phyloP scores from a whole-genome alignment of 306 rosid species.

The Cucumis cinereus region DNA sequence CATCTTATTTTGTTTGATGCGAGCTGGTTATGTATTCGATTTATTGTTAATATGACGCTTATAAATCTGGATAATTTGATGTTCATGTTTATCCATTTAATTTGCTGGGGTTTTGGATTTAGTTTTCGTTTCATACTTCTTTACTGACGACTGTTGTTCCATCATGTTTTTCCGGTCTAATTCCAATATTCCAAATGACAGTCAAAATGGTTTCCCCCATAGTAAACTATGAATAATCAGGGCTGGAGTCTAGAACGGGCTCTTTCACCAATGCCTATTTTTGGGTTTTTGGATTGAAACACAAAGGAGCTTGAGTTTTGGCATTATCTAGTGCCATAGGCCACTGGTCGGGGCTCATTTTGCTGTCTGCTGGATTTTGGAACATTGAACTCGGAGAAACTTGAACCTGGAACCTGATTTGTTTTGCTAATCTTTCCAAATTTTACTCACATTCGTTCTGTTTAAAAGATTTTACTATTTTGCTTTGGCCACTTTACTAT shows the following conservation, averaged over 20 bases:
- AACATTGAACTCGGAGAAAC: neutral
- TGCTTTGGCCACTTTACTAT: neutral
- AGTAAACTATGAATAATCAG: constrained; percentile 30
- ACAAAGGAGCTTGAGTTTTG: constrained; percentile 83
- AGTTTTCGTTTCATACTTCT: too few species aligned
- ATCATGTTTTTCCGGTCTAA: neutral
- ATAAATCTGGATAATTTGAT: neutral
- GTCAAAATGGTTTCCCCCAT: constrained; percentile 21
- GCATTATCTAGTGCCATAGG: constrained; percentile 64
- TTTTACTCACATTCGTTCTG: neutral
- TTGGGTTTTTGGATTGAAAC: constrained; percentile 41
- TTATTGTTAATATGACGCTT: neutral
- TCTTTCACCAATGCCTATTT: constrained; percentile 24
- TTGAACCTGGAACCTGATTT: neutral
- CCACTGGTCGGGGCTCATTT: constrained; percentile 71
- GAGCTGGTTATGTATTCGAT: neutral
- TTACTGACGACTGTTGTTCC: neutral
- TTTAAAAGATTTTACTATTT: neutral
- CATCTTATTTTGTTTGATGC: neutral
- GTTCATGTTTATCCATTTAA: neutral
- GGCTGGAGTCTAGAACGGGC: constrained; percentile 81
- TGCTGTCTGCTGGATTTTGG: constrained; percentile 13
- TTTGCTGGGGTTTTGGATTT: neutral
- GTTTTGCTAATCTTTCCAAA: neutral
- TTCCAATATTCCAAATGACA: neutral